Percentiles rank a stretch among this genome's conserved stretches.
These are phyloP conservation scores for Dipteronia sinensis DNA, from an alignment of 345 rosid genomes.

Conservation along the genomic window DNA sequence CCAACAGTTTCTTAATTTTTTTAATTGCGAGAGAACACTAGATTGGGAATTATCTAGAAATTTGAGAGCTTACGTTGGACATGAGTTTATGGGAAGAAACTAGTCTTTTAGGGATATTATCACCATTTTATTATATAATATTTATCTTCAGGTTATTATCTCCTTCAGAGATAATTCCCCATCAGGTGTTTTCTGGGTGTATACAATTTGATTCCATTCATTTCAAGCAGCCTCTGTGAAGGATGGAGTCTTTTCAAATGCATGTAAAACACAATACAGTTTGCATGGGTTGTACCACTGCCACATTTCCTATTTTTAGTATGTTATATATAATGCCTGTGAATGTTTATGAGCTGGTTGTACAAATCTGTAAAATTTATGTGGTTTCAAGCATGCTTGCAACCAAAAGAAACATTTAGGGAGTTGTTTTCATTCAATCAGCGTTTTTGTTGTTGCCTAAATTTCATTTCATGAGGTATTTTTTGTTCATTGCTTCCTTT, in stretches of 20 bases:
- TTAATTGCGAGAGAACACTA: not conserved
- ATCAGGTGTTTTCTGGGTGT: not conserved
- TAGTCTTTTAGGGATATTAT: too few species aligned
- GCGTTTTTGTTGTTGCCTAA: not conserved
- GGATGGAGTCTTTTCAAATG: not conserved
- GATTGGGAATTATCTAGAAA: too few species aligned
- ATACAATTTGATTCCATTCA: not conserved
- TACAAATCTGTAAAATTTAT: not conserved
- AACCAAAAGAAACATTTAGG: not conserved
- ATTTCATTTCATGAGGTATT: not conserved
- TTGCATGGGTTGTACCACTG: not conserved
- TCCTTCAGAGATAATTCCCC: too few species aligned
- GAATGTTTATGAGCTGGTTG: not conserved
- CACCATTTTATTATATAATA: too few species aligned
- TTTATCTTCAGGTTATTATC: too few species aligned
- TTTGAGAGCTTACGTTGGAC: too few species aligned
- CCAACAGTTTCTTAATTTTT: not conserved
- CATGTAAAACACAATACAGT: slow-evolving; percentile 9
- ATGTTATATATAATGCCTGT: not conserved
- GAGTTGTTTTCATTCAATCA: not conserved
- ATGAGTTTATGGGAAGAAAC: too few species aligned
- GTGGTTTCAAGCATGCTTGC: not conserved
- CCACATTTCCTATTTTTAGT: slow-evolving; percentile 1
- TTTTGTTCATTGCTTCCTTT: slow-evolving; percentile 25
- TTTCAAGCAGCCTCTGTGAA: not conserved